Base-by-base conservation (phyloP, 2,329 filamentous ascomycete species). In the Pseudogymnoascus sp. region DNA sequence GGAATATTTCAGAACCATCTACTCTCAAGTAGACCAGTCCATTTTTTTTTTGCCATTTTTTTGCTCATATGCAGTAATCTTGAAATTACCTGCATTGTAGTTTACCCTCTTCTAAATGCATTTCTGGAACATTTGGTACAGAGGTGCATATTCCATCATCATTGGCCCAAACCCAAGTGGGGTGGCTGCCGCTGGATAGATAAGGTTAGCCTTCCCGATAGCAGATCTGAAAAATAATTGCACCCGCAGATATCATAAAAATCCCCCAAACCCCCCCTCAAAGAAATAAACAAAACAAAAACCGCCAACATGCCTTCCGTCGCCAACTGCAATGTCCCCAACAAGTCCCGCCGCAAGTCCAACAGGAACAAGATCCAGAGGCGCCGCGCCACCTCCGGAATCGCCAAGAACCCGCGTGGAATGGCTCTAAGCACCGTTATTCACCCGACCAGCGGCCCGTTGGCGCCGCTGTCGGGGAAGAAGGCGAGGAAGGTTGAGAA, bases 321-420 rank as follows among this genome's bases (percentile, higher is more conserved):
- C 59, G 67, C 68, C 19, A 74, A 74, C 38, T 71, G 72, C 38
- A 74, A 74, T 61, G 72, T 73, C 13, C 72, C 72, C 9, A 72
- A 70, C 60, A 74, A 74, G 65, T 67, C 69, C 53, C 68, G 72
- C 17, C 67, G 69, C 10, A 65, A 69, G 46, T 71, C 72, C 4
- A 69, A 64, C 60, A 65, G 72, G 33, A 64, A 66, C 29, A 74
- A 74, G 62, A 68, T 71, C 37, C 72, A 74, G 64, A 71, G 68
- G 62, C 66, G 66, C 31, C 72, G 70, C 21, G 67, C 72, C 2
- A 40, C 64, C 15, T 69, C 68, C 50, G 67, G 67, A 59, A 64
- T 73, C 63, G 65, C 65, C 17, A 74, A 74, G 63, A 72, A 73
- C 42, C 64, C 72, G 53, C 66, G 71, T 64, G 72, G 72, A 29